Evolutionary conservation across 192 early-diverging fungal species (phyloP).

Genomic region (Entophlyctis luteolus): DNA sequence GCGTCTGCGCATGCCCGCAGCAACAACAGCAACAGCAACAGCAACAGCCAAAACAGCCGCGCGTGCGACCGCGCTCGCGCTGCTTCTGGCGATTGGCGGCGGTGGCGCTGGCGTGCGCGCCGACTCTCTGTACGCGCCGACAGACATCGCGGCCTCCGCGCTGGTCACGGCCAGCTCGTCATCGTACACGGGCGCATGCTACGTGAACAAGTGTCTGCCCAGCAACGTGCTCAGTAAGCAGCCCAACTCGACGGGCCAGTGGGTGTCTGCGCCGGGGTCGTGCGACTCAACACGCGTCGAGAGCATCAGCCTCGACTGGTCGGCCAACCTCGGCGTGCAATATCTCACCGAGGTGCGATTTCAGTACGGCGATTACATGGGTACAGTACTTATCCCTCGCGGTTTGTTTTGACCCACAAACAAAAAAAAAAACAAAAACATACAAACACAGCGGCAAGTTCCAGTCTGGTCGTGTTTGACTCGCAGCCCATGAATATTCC

Average conservation of each 20-base stretch:
- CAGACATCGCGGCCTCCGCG: conserved; percentile 4
- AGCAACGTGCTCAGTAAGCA: too few relatives aligned
- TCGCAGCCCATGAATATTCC: conserved; percentile 21
- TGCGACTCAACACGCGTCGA: background rate
- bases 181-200: background rate
- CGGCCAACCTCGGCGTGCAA: conserved; percentile 12
- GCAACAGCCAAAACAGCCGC: too few relatives aligned
- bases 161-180: background rate
- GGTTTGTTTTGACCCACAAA: background rate
- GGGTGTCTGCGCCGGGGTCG: background rate
- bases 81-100: too few relatives aligned
- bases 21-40: too few relatives aligned
- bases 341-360: conserved; percentile 14
- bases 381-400: background rate
- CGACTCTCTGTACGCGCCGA: too few relatives aligned
- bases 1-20: too few relatives aligned
- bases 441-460: background rate
- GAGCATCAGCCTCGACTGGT: conserved; percentile 5
- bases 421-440: background rate
- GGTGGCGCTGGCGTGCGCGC: too few relatives aligned
- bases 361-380: background rate
- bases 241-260: conserved; percentile 4
- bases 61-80: too few relatives aligned
- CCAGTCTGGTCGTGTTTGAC: conserved; percentile 17
- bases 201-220: too few relatives aligned